Evolutionary conservation across 2,329 filamentous ascomycete genomes (phyloP).

Genomic region (Xylariaceae sp.): DNA sequence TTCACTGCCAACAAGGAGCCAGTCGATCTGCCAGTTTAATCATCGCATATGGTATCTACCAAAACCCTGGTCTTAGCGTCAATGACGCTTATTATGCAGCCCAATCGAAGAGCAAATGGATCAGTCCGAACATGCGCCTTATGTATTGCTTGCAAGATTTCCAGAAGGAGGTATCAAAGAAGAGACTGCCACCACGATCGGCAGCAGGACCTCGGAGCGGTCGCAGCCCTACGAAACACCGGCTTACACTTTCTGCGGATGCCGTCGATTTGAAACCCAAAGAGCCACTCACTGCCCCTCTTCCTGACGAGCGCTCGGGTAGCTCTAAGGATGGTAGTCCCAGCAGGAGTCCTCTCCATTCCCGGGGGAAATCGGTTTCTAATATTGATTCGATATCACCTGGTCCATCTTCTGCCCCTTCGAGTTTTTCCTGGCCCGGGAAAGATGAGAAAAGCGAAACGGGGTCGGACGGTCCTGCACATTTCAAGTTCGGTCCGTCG

Average conservation of each 20-base stretch:
- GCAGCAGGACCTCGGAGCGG: slow-evolving; percentile 46
- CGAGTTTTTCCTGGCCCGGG: slow-evolving; percentile 56
- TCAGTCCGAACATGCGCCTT: slow-evolving; percentile 86
- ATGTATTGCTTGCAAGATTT: slow-evolving; percentile 89
- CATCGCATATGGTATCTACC: slow-evolving; percentile 79
- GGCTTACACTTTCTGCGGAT: slow-evolving; percentile 56
- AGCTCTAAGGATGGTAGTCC: slow-evolving; percentile 35
- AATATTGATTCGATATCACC: slow-evolving; percentile 48
- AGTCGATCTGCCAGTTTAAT: slow-evolving; percentile 82
- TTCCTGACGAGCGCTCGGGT: slow-evolving; percentile 51
- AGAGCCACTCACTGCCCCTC: slow-evolving; percentile 57
- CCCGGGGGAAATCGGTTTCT: slow-evolving; percentile 51
- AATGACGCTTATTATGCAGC: slow-evolving; percentile 81
- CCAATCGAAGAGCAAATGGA: slow-evolving; percentile 79
- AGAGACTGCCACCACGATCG: slow-evolving; percentile 39
- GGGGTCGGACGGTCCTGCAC: slow-evolving; percentile 34
- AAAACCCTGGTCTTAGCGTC: slow-evolving; percentile 69
- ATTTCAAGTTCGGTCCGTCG: slow-evolving; percentile 34
- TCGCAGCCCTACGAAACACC: slow-evolving; percentile 56
- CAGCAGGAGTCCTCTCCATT: slow-evolving; percentile 41
- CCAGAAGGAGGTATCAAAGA: slow-evolving; percentile 57
- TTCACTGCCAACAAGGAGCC: slow-evolving; percentile 84
- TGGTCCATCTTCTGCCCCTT: slow-evolving; percentile 64
- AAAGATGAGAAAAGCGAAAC: slow-evolving; percentile 41
- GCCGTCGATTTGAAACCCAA: slow-evolving; percentile 48